A percentile compares a stretch with the other conserved stretches of the same genome.
These are phyloP conservation scores for Byssoonygena ceratinophila DNA, from an alignment of 2,329 filamentous ascomycete genomes.

Conservation along the genomic window DNA sequence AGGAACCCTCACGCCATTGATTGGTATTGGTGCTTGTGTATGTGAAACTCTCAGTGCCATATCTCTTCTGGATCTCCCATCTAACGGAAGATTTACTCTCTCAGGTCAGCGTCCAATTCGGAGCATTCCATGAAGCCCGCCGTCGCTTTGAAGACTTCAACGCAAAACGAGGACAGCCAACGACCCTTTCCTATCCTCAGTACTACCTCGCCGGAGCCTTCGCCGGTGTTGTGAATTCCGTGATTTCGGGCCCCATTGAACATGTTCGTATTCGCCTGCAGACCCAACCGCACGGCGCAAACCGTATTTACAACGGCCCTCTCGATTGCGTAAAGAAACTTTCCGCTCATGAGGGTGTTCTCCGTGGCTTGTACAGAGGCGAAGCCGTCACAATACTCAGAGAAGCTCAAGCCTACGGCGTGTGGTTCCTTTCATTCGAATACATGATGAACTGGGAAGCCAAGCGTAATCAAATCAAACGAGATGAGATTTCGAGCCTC, in stretches of 20 bases:
- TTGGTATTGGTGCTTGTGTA: constrained; percentile 94
- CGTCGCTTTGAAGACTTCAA: constrained; percentile 74
- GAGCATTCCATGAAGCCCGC: constrained; percentile 85
- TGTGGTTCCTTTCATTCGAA: constrained; percentile 93
- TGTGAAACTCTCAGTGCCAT: constrained; percentile 18
- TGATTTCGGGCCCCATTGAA: constrained; percentile 85
- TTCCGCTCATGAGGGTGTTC: constrained; percentile 54
- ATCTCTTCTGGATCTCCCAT: not conserved
- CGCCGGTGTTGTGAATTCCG: constrained; percentile 79
- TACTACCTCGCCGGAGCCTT: constrained; percentile 89
- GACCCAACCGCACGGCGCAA: constrained; percentile 82
- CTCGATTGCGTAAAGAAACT: constrained; percentile 86
- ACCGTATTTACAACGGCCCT: constrained; percentile 68
- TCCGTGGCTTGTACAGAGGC: constrained; percentile 73
- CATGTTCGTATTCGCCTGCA: constrained; percentile 93
- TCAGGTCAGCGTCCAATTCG: constrained; percentile 83
- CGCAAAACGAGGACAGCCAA: constrained; percentile 33
- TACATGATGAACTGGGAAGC: constrained; percentile 91
- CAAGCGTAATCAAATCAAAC: constrained; percentile 60
- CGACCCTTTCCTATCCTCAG: constrained; percentile 62
- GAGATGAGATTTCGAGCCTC: constrained; percentile 66
- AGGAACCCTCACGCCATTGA: constrained; percentile 83
- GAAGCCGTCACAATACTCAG: constrained; percentile 73
- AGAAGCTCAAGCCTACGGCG: constrained; percentile 88
- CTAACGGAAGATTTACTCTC: not conserved